Percentiles rank a stretch among this genome's conserved stretches.
phyloP scores from a whole-genome alignment of 345 rosid species.

The Limnanthes douglasii region DNA sequence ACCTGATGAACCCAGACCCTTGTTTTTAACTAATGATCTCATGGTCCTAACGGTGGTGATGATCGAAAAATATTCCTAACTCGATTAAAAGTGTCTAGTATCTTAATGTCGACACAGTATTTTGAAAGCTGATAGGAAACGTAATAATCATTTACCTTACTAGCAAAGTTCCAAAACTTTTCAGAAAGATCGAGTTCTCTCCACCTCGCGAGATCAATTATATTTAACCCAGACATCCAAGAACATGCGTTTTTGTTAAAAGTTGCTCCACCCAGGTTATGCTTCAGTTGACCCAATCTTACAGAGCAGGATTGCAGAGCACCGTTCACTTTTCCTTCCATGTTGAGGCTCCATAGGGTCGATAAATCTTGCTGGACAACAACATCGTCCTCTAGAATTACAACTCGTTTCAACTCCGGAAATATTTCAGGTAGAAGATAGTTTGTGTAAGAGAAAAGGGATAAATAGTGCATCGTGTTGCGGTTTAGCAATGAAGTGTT shows the following conservation, averaged over 20 bases:
- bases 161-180: slow-evolving; percentile 25
- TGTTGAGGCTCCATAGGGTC: slow-evolving; percentile 32
- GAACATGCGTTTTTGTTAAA: slow-evolving; percentile 23
- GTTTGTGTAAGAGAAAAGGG: slow-evolving; percentile 42
- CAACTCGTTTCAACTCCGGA: slow-evolving; percentile 31
- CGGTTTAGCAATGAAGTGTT: slow-evolving; percentile 13
- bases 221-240: slow-evolving; percentile 68
- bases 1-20: too few relatives aligned
- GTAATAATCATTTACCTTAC: slow-evolving; percentile 21
- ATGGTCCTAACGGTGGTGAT: too few relatives aligned
- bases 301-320: slow-evolving; percentile 40
- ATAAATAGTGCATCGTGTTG: slow-evolving; percentile 30
- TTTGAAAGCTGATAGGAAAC: background rate
- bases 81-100: too few relatives aligned
- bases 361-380: slow-evolving; percentile 54
- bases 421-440: slow-evolving; percentile 50
- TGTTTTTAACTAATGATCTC: too few relatives aligned
- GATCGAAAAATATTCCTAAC: too few relatives aligned
- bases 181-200: slow-evolving; percentile 28
- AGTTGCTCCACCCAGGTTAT: slow-evolving; percentile 18
- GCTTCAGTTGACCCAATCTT: slow-evolving; percentile 28
- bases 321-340: slow-evolving; percentile 54
- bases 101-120: too few relatives aligned
- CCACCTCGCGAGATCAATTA: slow-evolving; percentile 51
- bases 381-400: slow-evolving; percentile 62